These are phyloP conservation scores for Candida sojae DNA, from an alignment of 1,139 yeast species.

Conservation along the genomic window DNA sequence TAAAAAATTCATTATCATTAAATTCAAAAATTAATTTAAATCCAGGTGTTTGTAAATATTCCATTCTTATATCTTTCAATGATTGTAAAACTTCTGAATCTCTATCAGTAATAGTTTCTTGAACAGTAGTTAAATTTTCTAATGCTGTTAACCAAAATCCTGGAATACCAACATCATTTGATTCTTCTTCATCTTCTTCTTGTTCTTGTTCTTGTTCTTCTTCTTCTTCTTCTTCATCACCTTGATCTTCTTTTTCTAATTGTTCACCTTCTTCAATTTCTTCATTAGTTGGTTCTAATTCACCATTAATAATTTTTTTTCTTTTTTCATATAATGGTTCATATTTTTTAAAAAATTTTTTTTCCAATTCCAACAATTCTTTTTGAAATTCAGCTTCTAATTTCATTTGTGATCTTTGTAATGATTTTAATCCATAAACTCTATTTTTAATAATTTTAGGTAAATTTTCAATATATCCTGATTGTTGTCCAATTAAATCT, in stretches of 20 bases:
- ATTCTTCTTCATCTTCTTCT: constrained; percentile 40
- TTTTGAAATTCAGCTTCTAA: constrained; percentile 90
- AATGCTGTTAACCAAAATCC: constrained; percentile 96
- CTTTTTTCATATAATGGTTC: constrained; percentile 79
- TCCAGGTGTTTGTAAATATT: constrained; percentile 87
- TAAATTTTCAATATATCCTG: constrained; percentile 80
- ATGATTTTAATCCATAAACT: constrained; percentile 79
- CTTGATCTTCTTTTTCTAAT: constrained; percentile 55
- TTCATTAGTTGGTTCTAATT: constrained; percentile 71
- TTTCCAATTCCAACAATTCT: constrained; percentile 85
- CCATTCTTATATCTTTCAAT: constrained; percentile 73
- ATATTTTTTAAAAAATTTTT: constrained; percentile 71
- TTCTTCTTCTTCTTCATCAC: constrained; percentile 35
- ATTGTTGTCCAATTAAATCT: constrained; percentile 77
- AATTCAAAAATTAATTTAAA: constrained; percentile 86
- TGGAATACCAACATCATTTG: constrained; percentile 71
- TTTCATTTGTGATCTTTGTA: constrained; percentile 79
- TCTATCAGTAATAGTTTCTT: constrained; percentile 86
- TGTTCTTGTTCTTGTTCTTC: constrained; percentile 45
- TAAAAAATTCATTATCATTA: constrained; percentile 73
- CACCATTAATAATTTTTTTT: constrained; percentile 70
- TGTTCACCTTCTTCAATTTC: constrained; percentile 79
- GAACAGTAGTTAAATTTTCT: constrained; percentile 79
- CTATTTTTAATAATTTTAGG: constrained; percentile 78
- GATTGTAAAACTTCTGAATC: constrained; percentile 81